A percentile compares a stretch with the other conserved stretches of the same genome.
These are phyloP conservation scores for Beauveria rudraprayagi DNA, from an alignment of 2,329 filamentous ascomycete species.

Conservation along the genomic window DNA sequence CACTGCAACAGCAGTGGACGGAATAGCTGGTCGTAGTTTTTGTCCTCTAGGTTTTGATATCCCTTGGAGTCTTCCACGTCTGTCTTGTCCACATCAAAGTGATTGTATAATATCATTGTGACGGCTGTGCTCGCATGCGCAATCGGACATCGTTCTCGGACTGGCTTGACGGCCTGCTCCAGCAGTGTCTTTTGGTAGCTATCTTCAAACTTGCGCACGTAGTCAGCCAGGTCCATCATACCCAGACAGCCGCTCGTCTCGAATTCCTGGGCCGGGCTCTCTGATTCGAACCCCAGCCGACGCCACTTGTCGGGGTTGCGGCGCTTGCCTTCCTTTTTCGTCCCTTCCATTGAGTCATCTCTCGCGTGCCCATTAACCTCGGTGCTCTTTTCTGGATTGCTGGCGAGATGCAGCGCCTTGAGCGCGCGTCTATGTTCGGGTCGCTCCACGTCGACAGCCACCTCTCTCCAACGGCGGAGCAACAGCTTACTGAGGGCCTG, in stretches of 20 bases:
- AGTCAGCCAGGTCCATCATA: slow-evolving; percentile 96
- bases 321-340: slow-evolving; percentile 55
- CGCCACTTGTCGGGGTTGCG: slow-evolving; percentile 92
- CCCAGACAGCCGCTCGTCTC: slow-evolving; percentile 79
- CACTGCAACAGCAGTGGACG: slow-evolving; percentile 84
- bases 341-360: slow-evolving; percentile 30
- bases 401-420: slow-evolving; percentile 77
- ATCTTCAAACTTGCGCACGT: slow-evolving; percentile 85
- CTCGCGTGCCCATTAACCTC: slow-evolving; percentile 30
- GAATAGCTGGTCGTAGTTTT: slow-evolving; percentile 80
- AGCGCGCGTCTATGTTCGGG: slow-evolving; percentile 82
- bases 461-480: slow-evolving; percentile 78
- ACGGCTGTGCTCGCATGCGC: slow-evolving; percentile 80
- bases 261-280: slow-evolving; percentile 82
- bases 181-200: slow-evolving; percentile 85
- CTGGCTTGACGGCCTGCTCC: slow-evolving; percentile 71
- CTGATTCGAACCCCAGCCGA: slow-evolving; percentile 81
- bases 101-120: slow-evolving; percentile 83
- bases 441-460: slow-evolving; percentile 75
- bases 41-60: slow-evolving; percentile 65
- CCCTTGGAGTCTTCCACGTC: slow-evolving; percentile 71
- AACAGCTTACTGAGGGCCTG: slow-evolving; percentile 85
- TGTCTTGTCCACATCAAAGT: slow-evolving; percentile 85
- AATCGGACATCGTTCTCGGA: slow-evolving; percentile 72
- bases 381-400: slow-evolving; percentile 52